Percentiles rank a stretch among this genome's conserved stretches.
These are phyloP conservation scores for Picochlorum sp. DNA, from an alignment of 139 green algal species.

Conservation along the genomic window DNA sequence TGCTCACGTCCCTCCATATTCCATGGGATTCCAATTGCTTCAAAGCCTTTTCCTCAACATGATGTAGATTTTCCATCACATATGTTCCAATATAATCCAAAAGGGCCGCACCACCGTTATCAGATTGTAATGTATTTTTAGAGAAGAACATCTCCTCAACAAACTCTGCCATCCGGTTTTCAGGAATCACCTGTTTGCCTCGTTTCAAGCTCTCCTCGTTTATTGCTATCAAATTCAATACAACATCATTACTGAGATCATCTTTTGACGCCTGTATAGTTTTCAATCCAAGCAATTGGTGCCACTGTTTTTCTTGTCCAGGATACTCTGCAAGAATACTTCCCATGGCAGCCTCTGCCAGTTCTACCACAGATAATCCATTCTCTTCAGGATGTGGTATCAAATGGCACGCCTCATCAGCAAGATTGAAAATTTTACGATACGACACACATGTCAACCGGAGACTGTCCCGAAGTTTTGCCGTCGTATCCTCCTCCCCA, in stretches of 20 bases:
- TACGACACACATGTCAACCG: conserved; percentile 45
- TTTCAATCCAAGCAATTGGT: conserved; percentile 12
- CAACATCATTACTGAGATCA: conserved; percentile 28
- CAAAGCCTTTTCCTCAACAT: background rate
- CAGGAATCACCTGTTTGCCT: conserved; percentile 27
- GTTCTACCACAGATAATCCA: conserved; percentile 6
- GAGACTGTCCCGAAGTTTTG: conserved; percentile 31
- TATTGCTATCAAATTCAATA: conserved; percentile 26
- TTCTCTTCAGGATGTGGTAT: background rate
- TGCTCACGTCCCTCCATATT: background rate
- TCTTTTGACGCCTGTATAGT: conserved; percentile 23
- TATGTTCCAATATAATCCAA: background rate
- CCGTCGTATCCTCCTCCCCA: background rate
- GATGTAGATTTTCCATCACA: background rate
- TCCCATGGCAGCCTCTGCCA: conserved; percentile 39
- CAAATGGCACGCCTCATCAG: conserved; percentile 17
- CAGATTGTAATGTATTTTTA: background rate
- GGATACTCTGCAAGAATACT: conserved; percentile 34
- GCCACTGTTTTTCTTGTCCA: conserved; percentile 48
- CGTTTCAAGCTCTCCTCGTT: conserved; percentile 41
- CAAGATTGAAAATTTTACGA: conserved; percentile 30
- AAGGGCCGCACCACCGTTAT: background rate
- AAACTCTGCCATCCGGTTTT: conserved; percentile 10
- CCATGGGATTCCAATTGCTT: background rate
- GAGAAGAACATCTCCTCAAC: conserved; percentile 43